Evolutionary conservation across 805 yeast genomes (phyloP), one percentile per base, ranked within the genome.

Genomic region (Wickerhamiella brachini): DNA sequence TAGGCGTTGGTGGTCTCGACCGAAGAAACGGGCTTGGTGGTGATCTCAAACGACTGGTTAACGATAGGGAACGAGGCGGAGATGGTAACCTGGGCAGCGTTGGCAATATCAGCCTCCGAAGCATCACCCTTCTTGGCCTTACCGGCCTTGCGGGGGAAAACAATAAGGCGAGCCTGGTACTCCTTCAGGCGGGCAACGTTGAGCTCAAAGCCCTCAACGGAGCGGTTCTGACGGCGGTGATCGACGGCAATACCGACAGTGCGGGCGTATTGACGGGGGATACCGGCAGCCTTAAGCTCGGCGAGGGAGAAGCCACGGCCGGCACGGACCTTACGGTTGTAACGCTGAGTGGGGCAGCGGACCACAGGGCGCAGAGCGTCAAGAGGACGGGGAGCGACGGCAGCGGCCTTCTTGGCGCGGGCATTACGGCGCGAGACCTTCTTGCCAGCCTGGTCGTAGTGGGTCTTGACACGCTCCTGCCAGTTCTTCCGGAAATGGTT

Each of bases 401-500:
- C 77, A 67, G 96, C 95, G 67, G 96, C 95, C 80, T 85, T 89
- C 67, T 83, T 68, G 71, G 85, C 83, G 78, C 98, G 87, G 64
- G 95, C 84, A 64, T 77, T 78, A 79, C 98, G 85, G 83, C 98
- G 88, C 62, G 95, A 82, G 70, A 77, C 88, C 83, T 93, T 93
- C 83, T 90, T 88, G 75, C 98, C 98, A 71, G 98, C 96, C 81
- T 93, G 98, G 90, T 93, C 97, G 73, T 93, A 85, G 88, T 94
- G 98, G 69, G 87, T 96, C 75, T 80, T 86, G 81, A 93, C 99
- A 72, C 97, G 86, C 77, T 87, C 95, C 80, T 93, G 97, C 98
- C 98, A 93, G 95, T 90, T 90, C 86, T 90, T 90, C 82, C 97
- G 85, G 95, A 90, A 90, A 81, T 93, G 98, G 84, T 90, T 90